Base-by-base conservation (phyloP, 2,329 filamentous ascomycete genomes). In the Fusarium sp. region DNA sequence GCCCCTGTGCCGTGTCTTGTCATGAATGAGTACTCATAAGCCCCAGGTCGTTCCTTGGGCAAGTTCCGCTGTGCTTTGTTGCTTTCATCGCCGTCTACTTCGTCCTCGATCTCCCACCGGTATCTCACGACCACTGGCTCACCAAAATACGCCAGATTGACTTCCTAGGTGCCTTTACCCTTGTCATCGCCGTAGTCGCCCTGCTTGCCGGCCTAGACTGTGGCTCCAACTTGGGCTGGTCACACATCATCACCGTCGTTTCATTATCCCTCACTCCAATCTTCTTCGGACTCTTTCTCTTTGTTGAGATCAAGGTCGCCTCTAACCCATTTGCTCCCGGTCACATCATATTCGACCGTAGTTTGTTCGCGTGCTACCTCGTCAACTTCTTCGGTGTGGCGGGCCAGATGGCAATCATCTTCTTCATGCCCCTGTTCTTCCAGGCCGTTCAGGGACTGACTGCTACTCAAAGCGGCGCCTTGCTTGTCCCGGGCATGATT, bases 361-460 rank as follows among this genome's bases (percentile, higher is more conserved):
- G 87, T 8, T 85, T 95, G 31, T 86, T 94, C 58, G 89, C 92
- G 4, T 90, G 89, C 79, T 95, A 92, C 75, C 81, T 91, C 1
- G 90, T 89, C 79, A 94, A 94, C 80, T 93, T 94, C 83, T 94
- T 94, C 80, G 86, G 88, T 60, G 88, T 92, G 62, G 89, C 86
- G 1, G 91, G 88, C 16, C 83, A 86, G 69, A 83, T 85, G 77
- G 87, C 89, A 0, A 83, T 87, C 1, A 73, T 93, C 5, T 96
- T 94, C 84, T 94, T 93, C 82, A 84, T 94, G n/a, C 92, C 93
- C 1, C 84, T 96, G 3, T 94, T 92, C 81, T 94, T 93, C 82
- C 94, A 96, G 81, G 93, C 92, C 6, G 91, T 92, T 1, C 85
- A 92, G 58, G 90, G 89, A 6, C 83, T 91, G 27, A 88, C 87